These are phyloP conservation scores for Kalaharituber pfeilii DNA, from an alignment of 2,329 filamentous ascomycete genomes.

Conservation along the genomic window DNA sequence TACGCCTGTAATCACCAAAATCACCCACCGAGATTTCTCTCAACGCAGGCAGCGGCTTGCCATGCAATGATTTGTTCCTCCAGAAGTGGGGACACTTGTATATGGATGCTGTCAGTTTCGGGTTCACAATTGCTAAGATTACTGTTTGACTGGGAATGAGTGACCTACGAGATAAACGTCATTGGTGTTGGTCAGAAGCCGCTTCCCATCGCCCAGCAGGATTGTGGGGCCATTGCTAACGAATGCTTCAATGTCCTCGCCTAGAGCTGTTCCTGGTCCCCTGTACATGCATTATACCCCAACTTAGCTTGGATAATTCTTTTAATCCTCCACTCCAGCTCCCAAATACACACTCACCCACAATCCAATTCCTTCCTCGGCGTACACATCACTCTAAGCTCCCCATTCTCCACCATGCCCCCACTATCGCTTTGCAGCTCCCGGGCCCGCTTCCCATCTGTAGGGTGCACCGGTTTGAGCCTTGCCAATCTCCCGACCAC, in stretches of 20 bases:
- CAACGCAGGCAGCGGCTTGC: not conserved
- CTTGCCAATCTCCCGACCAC: not conserved
- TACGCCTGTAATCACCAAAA: not conserved
- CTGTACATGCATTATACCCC: too few relatives aligned
- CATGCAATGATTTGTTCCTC: not conserved
- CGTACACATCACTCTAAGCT: not conserved
- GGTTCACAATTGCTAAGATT: too few relatives aligned
- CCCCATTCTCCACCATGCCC: not conserved
- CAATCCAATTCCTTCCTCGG: not conserved
- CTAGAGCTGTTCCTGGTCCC: not conserved
- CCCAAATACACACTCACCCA: too few relatives aligned
- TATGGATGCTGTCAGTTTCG: too few relatives aligned
- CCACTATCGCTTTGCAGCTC: not conserved
- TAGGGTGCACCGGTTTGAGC: not conserved
- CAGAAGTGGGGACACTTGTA: not conserved
- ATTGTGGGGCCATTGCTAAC: not conserved
- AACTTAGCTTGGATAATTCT: too few relatives aligned
- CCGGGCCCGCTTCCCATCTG: not conserved
- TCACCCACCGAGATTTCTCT: not conserved
- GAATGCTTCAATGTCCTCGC: not conserved
- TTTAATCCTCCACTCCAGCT: too few relatives aligned
- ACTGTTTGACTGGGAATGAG: too few relatives aligned
- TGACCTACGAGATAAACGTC: not conserved
- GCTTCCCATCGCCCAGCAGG: not conserved
- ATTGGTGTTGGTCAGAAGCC: not conserved